phyloP scores from a whole-genome alignment of 2,329 filamentous ascomycete species.

The Fusarium sp. region DNA sequence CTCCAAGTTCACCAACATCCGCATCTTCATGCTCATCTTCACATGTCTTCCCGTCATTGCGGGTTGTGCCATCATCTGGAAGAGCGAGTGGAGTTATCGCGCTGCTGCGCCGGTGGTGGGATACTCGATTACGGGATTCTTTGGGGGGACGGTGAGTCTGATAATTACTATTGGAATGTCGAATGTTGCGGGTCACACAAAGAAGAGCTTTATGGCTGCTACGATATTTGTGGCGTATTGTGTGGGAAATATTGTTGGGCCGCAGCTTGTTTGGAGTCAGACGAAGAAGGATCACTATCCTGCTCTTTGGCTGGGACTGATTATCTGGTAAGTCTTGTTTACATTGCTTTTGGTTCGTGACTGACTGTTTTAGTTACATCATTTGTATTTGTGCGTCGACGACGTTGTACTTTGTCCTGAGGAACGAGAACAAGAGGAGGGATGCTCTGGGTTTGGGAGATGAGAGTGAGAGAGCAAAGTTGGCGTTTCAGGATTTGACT shows the following conservation, averaged over 20 bases:
- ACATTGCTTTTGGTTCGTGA: rapidly evolving
- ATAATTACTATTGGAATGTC: constrained; percentile 62
- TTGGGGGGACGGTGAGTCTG: constrained; percentile 72
- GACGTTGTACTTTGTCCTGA: constrained; percentile 66
- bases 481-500: constrained; percentile 73
- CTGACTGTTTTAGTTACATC: constrained; percentile 61
- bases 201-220: constrained; percentile 79
- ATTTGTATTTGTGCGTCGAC: constrained; percentile 69
- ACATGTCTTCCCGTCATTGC: constrained; percentile 79
- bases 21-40: constrained; percentile 69
- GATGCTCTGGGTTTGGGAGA: constrained; percentile 56
- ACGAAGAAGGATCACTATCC: constrained; percentile 74
- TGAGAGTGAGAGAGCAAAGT: constrained; percentile 66
- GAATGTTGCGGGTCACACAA: constrained; percentile 79
- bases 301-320: constrained; percentile 73
- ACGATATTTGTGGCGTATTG: constrained; percentile 80
- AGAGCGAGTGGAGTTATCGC: constrained; percentile 68
- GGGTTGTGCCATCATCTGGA: constrained; percentile 79
- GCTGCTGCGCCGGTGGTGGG: constrained; percentile 73
- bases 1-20: constrained; percentile 66
- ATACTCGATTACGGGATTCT: constrained; percentile 77
- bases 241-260: constrained; percentile 78
- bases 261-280: constrained; percentile 73
- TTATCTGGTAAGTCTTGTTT: constrained; percentile 57
- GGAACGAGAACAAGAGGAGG: constrained; percentile 64